Percentiles rank a stretch among this genome's conserved stretches.
phyloP scores from a whole-genome alignment of 208 protist genomes.

The Tritrichomonas foetus region DNA sequence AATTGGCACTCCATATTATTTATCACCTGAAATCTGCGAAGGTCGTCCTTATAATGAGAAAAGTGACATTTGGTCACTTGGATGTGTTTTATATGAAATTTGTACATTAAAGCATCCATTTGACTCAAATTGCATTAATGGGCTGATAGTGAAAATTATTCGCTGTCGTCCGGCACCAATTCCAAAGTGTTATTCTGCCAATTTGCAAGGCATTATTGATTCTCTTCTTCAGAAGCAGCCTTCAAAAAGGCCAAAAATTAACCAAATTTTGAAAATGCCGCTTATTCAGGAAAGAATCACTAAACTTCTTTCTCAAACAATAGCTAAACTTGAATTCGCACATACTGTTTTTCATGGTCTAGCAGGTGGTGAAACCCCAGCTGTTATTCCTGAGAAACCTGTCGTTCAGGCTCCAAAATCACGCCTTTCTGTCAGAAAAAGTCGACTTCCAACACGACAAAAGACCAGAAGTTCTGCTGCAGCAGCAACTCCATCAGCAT shows the following conservation, averaged over 20 bases:
- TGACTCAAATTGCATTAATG: not conserved
- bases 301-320: not conserved
- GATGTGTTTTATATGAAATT: slow-evolving; percentile 17
- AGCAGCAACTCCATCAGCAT: too few species aligned
- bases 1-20: slow-evolving; percentile 43
- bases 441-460: not conserved
- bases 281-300: not conserved
- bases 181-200: not conserved
- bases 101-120: not conserved
- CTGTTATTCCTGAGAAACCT: not conserved
- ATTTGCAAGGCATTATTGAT: not conserved
- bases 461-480: not conserved
- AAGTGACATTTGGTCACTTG: slow-evolving; percentile 7
- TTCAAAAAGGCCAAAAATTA: not conserved
- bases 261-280: not conserved
- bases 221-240: not conserved
- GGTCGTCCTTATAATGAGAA: slow-evolving; percentile 29
- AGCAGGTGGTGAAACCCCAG: not conserved
- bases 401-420: not conserved
- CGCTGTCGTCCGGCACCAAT: not conserved
- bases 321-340: not conserved
- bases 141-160: not conserved
- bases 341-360: not conserved
- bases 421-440: too few species aligned
- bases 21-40: slow-evolving; percentile 43